A percentile compares a stretch with the other conserved stretches of the same genome.
These are phyloP conservation scores for Hypoxylon rubiginosum DNA, from an alignment of 2,329 filamentous ascomycete species.

Conservation along the genomic window DNA sequence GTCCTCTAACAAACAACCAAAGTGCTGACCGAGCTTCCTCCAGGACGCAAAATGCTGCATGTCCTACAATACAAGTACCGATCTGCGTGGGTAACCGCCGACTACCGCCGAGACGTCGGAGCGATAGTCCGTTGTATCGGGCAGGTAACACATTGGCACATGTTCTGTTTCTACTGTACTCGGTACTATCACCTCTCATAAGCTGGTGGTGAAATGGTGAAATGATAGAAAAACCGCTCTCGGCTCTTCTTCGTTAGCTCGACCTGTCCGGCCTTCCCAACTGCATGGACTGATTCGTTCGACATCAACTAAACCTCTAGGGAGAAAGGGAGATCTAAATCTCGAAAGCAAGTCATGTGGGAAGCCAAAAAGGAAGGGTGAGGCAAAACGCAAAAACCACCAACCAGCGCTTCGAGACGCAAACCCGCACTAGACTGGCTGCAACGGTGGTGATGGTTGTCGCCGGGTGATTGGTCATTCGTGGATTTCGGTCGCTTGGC, in stretches of 20 bases:
- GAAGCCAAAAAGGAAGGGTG: conserved; percentile 22
- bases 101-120: conserved; percentile 31
- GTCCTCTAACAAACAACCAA: neutral
- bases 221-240: neutral
- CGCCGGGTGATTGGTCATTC: conserved; percentile 32
- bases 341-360: conserved; percentile 27
- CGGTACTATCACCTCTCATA: conserved; percentile 7
- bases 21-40: conserved; percentile 1
- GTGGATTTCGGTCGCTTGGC: conserved; percentile 32
- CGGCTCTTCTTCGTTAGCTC: conserved; percentile 9
- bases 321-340: conserved; percentile 36
- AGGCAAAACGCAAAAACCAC: conserved; percentile 17
- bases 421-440: conserved; percentile 31
- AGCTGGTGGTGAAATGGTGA: conserved; percentile 9
- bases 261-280: neutral
- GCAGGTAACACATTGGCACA: conserved; percentile 27
- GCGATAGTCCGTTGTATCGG: conserved; percentile 30
- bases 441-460: conserved; percentile 28
- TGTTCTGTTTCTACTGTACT: neutral
- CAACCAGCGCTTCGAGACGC: conserved; percentile 34
- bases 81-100: conserved; percentile 27
- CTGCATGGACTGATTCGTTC: conserved; percentile 1
- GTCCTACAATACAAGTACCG: conserved; percentile 14
- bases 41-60: neutral
- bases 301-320: conserved; percentile 16